phyloP scores from a whole-genome alignment of 2,329 filamentous ascomycete species.

The Dichotomopilus funicola region DNA sequence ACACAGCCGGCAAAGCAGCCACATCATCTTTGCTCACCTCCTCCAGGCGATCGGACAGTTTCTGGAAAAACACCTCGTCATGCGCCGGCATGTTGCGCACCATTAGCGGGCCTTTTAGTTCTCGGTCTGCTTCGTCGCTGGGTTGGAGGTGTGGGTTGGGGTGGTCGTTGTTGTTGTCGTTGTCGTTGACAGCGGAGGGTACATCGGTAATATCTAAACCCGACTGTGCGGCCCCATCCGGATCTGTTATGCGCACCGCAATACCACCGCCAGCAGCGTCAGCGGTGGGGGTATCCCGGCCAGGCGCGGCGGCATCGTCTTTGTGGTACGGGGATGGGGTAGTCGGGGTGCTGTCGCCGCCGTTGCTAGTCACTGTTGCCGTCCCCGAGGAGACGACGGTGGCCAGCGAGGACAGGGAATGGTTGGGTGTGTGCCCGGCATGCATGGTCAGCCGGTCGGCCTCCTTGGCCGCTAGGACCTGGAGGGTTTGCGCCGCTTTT shows the following conservation, averaged over 20 bases:
- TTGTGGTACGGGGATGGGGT: slow-evolving; percentile 12
- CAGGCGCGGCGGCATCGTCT: slow-evolving; percentile 14
- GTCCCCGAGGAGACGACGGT: slow-evolving; percentile 38
- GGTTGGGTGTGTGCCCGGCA: slow-evolving; percentile 57
- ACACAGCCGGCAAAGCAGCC: slow-evolving; percentile 40
- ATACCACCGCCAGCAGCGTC: background rate
- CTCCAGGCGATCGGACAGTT: slow-evolving; percentile 46
- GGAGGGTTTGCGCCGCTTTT: slow-evolving; percentile 36
- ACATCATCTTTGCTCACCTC: slow-evolving; percentile 39
- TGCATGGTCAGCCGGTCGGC: slow-evolving; percentile 51
- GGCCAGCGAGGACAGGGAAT: slow-evolving; percentile 48
- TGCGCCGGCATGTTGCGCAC: slow-evolving; percentile 50
- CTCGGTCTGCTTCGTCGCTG: slow-evolving; percentile 34
- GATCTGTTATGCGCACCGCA: background rate
- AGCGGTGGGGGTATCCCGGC: background rate
- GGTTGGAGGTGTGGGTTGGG: slow-evolving; percentile 31
- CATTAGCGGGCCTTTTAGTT: slow-evolving; percentile 47
- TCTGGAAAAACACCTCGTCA: slow-evolving; percentile 48
- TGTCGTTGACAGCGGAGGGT: slow-evolving; percentile 1
- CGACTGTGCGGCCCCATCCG: background rate
- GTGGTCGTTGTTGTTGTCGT: slow-evolving; percentile 1
- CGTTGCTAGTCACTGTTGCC: slow-evolving; percentile 35
- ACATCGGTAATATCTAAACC: background rate
- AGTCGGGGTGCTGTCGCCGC: slow-evolving; percentile 35
- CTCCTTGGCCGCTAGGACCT: slow-evolving; percentile 43